Evolutionary conservation across 2,329 filamentous ascomycete species (phyloP).

Genomic region (Pochonia chlamydosporia): DNA sequence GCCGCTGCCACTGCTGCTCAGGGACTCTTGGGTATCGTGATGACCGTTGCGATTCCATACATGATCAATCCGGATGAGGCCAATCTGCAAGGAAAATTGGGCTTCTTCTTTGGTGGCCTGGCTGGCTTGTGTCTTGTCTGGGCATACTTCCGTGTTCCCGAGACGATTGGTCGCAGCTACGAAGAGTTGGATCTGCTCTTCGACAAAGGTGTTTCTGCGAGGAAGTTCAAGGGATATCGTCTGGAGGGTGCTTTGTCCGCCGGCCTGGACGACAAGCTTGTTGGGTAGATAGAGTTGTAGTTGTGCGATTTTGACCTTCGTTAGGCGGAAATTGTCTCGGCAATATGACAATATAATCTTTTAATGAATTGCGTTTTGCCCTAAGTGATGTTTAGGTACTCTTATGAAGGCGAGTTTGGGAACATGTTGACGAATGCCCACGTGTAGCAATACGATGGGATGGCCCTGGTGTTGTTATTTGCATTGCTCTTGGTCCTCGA

Average conservation of each 20-base stretch:
- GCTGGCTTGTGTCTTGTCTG: slow-evolving; percentile 26
- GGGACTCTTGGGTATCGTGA: slow-evolving; percentile 34
- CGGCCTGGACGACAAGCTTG: background rate
- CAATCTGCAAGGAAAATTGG: slow-evolving; percentile 34
- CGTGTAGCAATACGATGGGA: too few species aligned
- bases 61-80: slow-evolving; percentile 27
- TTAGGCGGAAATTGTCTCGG: too few species aligned
- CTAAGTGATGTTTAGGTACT: too few species aligned
- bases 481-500: too few species aligned
- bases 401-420: too few species aligned
- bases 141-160: slow-evolving; percentile 41
- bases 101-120: slow-evolving; percentile 32
- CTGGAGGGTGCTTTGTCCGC: slow-evolving; percentile 4
- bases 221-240: slow-evolving; percentile 24
- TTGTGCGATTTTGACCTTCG: too few species aligned
- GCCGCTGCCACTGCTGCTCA: slow-evolving; percentile 34
- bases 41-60: slow-evolving; percentile 43
- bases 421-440: too few species aligned
- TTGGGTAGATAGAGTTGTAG: too few species aligned
- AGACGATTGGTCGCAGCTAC: slow-evolving; percentile 43
- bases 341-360: too few species aligned
- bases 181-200: slow-evolving; percentile 41
- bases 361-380: too few species aligned
- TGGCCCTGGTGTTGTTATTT: too few species aligned
- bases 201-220: slow-evolving; percentile 17